phyloP scores from a whole-genome alignment of 192 early-diverging fungal species.

The Backusella tarrabulga region DNA sequence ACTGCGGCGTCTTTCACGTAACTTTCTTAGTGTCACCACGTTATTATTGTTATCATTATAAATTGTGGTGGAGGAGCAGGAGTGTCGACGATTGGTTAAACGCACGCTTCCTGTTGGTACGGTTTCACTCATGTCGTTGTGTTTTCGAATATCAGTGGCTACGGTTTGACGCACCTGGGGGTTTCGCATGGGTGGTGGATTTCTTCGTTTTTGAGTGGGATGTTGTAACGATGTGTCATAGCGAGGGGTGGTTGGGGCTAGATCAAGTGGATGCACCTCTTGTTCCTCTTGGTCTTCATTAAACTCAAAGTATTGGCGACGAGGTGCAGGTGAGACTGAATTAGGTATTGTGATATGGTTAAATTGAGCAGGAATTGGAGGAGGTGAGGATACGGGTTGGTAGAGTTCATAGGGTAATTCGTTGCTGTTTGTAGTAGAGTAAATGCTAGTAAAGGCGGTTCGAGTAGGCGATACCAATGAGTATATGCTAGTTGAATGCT shows the following conservation, averaged over 20 bases:
- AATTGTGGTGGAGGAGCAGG: slow-evolving; percentile 9
- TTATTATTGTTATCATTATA: background rate
- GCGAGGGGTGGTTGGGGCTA: background rate
- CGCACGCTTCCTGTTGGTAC: background rate
- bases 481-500: slow-evolving; percentile 25
- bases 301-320: background rate
- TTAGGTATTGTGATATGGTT: background rate
- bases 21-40: slow-evolving; percentile 7
- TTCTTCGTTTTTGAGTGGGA: background rate
- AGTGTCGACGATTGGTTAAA: slow-evolving; percentile 13
- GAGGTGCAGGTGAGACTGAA: slow-evolving; percentile 19
- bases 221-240: background rate
- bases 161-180: background rate
- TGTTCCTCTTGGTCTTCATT: background rate
- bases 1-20: slow-evolving; percentile 12
- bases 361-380: slow-evolving; percentile 3
- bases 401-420: slow-evolving; percentile 11
- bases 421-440: background rate
- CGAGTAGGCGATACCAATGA: slow-evolving; percentile 25
- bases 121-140: background rate
- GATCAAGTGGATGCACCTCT: slow-evolving; percentile 3
- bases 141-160: slow-evolving; percentile 7
- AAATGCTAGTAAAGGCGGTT: slow-evolving; percentile 12
- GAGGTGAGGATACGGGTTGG: slow-evolving; percentile 6
- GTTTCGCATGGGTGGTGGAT: background rate